Conservation (phyloP, 78 protist genomes). For the Dictyostelium capitatum region DNA sequence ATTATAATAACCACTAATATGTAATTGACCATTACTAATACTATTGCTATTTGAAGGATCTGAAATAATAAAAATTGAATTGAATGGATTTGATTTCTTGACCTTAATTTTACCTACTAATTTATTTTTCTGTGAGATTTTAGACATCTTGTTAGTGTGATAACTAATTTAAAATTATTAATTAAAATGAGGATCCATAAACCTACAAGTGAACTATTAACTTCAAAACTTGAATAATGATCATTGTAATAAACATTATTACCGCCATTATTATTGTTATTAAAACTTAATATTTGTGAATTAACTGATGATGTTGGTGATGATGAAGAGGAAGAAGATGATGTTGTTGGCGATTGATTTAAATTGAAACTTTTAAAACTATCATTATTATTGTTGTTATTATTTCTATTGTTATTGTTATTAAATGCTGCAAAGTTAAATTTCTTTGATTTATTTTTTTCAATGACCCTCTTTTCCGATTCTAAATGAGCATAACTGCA, state of each 20-base stretch:
- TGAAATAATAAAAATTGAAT: neutral
- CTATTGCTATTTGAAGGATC: neutral
- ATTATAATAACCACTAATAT: neutral
- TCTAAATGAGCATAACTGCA: slow-evolving; percentile 72
- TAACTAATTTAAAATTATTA: too few species aligned
- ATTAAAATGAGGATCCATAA: too few species aligned
- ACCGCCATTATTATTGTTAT: neutral
- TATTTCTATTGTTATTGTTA: neutral
- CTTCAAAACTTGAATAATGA: neutral
- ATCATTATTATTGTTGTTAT: neutral
- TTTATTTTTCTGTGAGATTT: neutral
- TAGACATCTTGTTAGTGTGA: too few species aligned
- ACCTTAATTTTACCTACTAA: neutral
- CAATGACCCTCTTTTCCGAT: slow-evolving; percentile 1
- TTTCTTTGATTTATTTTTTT: neutral
- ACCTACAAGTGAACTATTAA: neutral
- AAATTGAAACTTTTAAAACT: too few species aligned
- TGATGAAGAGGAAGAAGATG: neutral
- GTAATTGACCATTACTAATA: neutral
- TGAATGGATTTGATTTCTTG: slow-evolving; percentile 3
- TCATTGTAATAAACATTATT: neutral
- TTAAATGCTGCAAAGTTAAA: neutral
- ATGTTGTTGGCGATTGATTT: neutral
- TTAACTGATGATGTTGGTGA: neutral
- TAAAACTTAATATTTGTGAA: slow-evolving; percentile 1